Evolutionary conservation across 108 stramenopile genomes (phyloP).

Genomic region (Conticribra weissflogii): DNA sequence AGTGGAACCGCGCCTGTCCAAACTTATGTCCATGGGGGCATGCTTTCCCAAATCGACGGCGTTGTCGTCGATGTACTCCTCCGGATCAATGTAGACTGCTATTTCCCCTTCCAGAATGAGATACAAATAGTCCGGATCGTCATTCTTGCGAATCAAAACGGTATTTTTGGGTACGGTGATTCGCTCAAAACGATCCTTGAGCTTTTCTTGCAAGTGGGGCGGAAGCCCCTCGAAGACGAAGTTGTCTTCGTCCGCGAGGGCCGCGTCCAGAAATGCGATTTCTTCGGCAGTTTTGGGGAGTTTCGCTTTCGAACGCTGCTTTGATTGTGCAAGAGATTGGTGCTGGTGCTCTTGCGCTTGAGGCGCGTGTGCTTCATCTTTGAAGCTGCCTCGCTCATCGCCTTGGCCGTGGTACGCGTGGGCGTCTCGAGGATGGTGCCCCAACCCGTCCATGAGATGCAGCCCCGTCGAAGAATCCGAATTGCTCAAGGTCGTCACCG

Average conservation of each 20-base stretch:
- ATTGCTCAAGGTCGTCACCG: not conserved
- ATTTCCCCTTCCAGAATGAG: slow-evolving; percentile 35
- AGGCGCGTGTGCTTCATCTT: too few species aligned
- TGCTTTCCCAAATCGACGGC: slow-evolving; percentile 37
- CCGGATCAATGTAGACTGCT: slow-evolving; percentile 42
- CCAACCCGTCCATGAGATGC: too few species aligned
- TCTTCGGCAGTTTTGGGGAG: slow-evolving; percentile 31
- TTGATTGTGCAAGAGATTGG: slow-evolving; percentile 4
- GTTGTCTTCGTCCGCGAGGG: slow-evolving; percentile 40
- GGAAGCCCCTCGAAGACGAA: slow-evolving; percentile 40
- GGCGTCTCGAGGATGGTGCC: too few species aligned
- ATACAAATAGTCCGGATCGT: slow-evolving; percentile 37
- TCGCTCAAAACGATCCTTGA: slow-evolving; percentile 33
- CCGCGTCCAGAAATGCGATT: slow-evolving; percentile 33
- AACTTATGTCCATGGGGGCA: slow-evolving; percentile 28
- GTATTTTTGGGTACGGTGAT: slow-evolving; percentile 30
- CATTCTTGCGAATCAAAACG: slow-evolving; percentile 28
- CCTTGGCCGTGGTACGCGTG: too few species aligned
- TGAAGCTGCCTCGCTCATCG: too few species aligned
- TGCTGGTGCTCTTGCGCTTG: not conserved
- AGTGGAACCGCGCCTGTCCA: slow-evolving; percentile 1
- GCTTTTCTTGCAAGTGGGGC: slow-evolving; percentile 25
- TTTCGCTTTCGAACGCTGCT: not conserved
- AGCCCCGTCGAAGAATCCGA: too few species aligned
- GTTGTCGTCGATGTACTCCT: slow-evolving; percentile 40